phyloP scores from a whole-genome alignment of 257 asterid genomes.

The Solanum ossicruentum region DNA sequence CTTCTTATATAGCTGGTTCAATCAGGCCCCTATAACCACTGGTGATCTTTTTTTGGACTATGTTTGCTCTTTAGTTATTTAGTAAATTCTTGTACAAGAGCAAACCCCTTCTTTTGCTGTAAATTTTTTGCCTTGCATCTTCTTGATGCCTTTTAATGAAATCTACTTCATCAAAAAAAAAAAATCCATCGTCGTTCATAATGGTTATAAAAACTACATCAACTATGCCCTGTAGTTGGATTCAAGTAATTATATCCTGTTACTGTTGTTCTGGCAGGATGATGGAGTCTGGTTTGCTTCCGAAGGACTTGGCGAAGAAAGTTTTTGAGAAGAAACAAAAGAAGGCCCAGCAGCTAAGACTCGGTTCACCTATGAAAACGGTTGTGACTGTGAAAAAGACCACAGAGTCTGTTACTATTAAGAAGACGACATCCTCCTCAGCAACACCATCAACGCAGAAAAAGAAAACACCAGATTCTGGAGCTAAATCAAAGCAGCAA shows the following conservation, averaged over 20 bases:
- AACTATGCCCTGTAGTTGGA: background rate
- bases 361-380: conserved; percentile 52
- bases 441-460: conserved; percentile 21
- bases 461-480: conserved; percentile 36
- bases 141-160: no score
- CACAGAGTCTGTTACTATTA: conserved; percentile 9
- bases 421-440: conserved; percentile 24
- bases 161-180: no score
- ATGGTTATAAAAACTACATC: background rate
- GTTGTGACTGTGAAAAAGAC: conserved; percentile 44
- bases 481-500: conserved; percentile 14
- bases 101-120: no score
- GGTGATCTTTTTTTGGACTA: no score
- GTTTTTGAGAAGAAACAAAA: conserved; percentile 58
- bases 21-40: no score
- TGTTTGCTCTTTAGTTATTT: no score
- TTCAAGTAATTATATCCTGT: background rate
- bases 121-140: no score
- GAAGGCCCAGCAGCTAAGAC: conserved; percentile 44
- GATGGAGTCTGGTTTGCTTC: conserved; percentile 94
- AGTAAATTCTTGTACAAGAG: no score
- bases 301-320: conserved; percentile 59
- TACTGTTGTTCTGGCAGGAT: conserved; percentile 32
- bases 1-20: no score
- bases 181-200: background rate